Percentiles rank a stretch among this genome's conserved stretches.
phyloP scores from a whole-genome alignment of 2,329 filamentous ascomycete genomes.

The Ascochyta lentis region DNA sequence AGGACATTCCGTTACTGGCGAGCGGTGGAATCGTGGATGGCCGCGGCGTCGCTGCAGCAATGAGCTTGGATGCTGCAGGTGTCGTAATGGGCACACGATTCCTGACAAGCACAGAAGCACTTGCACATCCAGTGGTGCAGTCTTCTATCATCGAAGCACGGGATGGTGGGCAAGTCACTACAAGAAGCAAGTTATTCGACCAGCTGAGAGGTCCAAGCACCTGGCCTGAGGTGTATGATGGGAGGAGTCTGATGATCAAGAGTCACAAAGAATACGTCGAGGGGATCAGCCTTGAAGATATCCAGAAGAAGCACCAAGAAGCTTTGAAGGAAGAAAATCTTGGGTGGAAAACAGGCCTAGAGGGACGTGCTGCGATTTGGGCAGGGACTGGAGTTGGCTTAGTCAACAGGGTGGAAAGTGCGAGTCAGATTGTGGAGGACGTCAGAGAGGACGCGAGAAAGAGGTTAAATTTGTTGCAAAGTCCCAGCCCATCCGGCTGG shows the following conservation, averaged over 20 bases:
- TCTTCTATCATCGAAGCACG: slow-evolving; percentile 54
- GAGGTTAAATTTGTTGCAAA: no score
- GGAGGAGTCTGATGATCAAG: slow-evolving; percentile 61
- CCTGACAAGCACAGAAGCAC: slow-evolving; percentile 59
- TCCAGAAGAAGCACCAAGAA: slow-evolving; percentile 52
- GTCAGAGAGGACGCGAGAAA: no score
- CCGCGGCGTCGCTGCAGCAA: slow-evolving; percentile 63
- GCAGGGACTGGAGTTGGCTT: slow-evolving; percentile 68
- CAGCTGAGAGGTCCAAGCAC: slow-evolving; percentile 61
- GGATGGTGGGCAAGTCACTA: slow-evolving; percentile 60
- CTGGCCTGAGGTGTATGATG: slow-evolving; percentile 67
- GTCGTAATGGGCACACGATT: slow-evolving; percentile 71
- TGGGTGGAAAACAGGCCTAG: slow-evolving; percentile 58
- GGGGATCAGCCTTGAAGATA: slow-evolving; percentile 52
- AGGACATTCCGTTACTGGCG: slow-evolving; percentile 54
- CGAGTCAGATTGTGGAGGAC: slow-evolving; percentile 26
- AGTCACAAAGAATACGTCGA: slow-evolving; percentile 53
- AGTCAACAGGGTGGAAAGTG: slow-evolving; percentile 58
- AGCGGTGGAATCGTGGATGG: slow-evolving; percentile 68
- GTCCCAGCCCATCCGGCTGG: no score
- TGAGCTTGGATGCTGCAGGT: slow-evolving; percentile 62
- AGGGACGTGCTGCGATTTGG: slow-evolving; percentile 62
- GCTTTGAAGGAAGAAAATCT: slow-evolving; percentile 57
- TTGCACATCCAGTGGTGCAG: slow-evolving; percentile 54
- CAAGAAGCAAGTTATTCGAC: slow-evolving; percentile 60